These are phyloP conservation scores for Dipteronia dyeriana DNA, from an alignment of 345 rosid species.

Conservation along the genomic window DNA sequence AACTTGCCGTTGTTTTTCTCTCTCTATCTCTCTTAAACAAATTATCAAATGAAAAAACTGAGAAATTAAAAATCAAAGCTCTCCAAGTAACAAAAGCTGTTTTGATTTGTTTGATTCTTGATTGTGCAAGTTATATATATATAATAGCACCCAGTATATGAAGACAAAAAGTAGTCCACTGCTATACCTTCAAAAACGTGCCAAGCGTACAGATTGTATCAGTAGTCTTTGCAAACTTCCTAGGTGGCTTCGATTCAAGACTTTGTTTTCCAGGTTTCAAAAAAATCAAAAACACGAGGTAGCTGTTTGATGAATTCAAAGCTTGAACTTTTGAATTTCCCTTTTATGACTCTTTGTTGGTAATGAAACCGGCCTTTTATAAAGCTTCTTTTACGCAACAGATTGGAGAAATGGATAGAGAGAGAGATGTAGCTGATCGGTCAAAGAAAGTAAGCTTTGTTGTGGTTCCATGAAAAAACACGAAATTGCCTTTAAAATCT, in stretches of 20 bases:
- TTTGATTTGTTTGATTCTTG: neutral
- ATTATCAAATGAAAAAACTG: neutral
- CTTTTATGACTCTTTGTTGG: neutral
- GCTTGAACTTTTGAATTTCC: constrained; percentile 11
- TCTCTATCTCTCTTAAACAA: neutral
- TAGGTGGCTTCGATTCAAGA: constrained; percentile 11
- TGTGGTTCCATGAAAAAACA: constrained; percentile 29
- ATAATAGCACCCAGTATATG: neutral
- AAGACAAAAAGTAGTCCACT: constrained; percentile 6
- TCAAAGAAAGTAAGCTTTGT: constrained; percentile 36
- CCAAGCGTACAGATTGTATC: neutral
- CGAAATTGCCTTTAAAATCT: constrained; percentile 5
- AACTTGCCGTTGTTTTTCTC: neutral
- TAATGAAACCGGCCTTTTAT: constrained; percentile 6
- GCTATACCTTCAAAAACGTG: constrained; percentile 29
- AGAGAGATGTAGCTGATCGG: constrained; percentile 6
- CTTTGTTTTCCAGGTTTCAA: constrained; percentile 1
- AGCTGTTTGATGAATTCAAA: constrained; percentile 33
- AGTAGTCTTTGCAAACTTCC: neutral
- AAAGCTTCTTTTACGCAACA: neutral
- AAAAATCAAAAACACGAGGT: constrained; percentile 26
- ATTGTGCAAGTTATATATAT: neutral
- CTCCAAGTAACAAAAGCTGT: neutral
- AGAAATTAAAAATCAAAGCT: neutral
- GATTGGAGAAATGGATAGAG: neutral